A percentile compares a stretch with the other conserved stretches of the same genome.
Conservation (phyloP, 768 basidiomycete species). For the Hysterangium stoloniferum region DNA sequence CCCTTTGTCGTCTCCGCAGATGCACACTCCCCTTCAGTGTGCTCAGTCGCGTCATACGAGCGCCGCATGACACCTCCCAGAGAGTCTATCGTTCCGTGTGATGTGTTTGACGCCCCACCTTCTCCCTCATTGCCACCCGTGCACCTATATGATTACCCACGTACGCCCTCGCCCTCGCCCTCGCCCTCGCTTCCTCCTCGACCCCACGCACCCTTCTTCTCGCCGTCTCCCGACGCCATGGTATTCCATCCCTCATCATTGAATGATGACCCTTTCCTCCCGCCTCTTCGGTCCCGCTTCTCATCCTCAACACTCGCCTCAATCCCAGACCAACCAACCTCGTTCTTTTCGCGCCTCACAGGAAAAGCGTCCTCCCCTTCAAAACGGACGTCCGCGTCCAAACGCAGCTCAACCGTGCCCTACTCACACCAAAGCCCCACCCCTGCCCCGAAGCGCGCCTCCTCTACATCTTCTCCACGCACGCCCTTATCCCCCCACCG, state of each 20-base stretch:
- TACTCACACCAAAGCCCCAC: background rate
- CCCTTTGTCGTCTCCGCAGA: background rate
- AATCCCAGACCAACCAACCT: background rate
- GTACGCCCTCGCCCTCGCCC: background rate
- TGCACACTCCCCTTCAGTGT: background rate
- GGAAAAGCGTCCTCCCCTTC: background rate
- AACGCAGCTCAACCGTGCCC: background rate
- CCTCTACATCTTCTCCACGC: background rate
- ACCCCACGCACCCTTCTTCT: background rate
- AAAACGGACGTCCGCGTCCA: background rate
- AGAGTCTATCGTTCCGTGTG: slow-evolving; percentile 6
- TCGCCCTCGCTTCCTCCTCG: background rate
- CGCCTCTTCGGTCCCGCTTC: slow-evolving; percentile 7
- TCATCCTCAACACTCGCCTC: slow-evolving; percentile 6
- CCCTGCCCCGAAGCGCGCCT: background rate
- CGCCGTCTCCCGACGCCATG: background rate
- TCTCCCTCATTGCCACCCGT: background rate
- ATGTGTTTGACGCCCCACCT: background rate
- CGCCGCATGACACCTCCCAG: background rate
- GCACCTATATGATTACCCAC: background rate
- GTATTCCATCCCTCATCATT: background rate
- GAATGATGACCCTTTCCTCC: background rate
- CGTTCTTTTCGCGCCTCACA: slow-evolving; percentile 8
- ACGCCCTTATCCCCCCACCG: background rate
- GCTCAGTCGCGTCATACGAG: background rate